Conservation (phyloP, 2,329 filamentous ascomycete species). For the Ramularia collo-cygni region DNA sequence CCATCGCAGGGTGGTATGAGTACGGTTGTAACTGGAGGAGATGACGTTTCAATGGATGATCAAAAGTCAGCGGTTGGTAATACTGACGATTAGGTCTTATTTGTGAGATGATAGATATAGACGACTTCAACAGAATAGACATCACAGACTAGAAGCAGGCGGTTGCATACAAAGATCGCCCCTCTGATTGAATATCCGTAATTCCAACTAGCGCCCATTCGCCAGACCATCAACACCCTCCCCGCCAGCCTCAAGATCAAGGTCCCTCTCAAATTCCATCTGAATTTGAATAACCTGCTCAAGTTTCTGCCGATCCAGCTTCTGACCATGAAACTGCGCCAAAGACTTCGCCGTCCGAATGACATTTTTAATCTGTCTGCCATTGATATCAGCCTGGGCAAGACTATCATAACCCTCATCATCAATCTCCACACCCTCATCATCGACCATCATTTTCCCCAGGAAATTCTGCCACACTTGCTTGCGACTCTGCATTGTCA, state of each 20-base stretch:
- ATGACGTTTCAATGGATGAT: no score
- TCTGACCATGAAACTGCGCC: conserved; percentile 18
- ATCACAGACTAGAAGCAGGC: no score
- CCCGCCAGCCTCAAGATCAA: conserved; percentile 7
- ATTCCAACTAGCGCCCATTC: background rate
- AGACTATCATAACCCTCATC: conserved; percentile 17
- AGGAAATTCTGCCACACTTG: conserved; percentile 25
- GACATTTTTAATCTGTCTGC: conserved; percentile 28
- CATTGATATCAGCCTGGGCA: conserved; percentile 23
- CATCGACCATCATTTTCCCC: conserved; percentile 5
- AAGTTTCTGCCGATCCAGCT: conserved; percentile 18
- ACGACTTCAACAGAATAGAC: no score
- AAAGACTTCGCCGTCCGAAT: conserved; percentile 23
- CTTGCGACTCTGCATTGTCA: conserved; percentile 17
- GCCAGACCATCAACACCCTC: conserved; percentile 3
- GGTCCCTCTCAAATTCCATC: conserved; percentile 23
- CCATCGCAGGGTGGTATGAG: no score
- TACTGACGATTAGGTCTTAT: no score
- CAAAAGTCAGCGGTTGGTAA: no score
- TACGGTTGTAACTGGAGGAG: no score
- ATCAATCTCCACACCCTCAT: conserved; percentile 10
- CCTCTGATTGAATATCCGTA: no score
- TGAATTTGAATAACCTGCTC: conserved; percentile 25
- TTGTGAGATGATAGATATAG: no score
- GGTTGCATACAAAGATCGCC: no score